Conservation (phyloP, 495 filamentous ascomycete species). For the Aspergillus haitiensis region DNA sequence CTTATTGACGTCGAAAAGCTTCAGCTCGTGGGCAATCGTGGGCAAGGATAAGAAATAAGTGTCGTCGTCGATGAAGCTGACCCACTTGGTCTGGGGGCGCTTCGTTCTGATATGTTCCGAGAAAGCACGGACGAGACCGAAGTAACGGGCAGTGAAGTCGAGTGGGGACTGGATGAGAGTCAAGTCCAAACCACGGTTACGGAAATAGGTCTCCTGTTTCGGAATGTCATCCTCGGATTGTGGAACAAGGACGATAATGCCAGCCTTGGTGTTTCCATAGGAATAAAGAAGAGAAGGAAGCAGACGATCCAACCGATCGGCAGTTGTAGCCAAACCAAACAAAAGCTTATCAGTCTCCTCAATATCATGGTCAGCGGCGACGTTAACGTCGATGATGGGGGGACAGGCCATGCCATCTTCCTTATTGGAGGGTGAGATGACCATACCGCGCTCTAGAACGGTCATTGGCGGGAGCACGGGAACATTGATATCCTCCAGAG, state of each 20-base stretch:
- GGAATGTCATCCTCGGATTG: constrained; percentile 47
- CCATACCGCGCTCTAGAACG: constrained; percentile 49
- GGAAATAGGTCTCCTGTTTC: constrained; percentile 50
- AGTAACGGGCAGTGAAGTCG: constrained; percentile 63
- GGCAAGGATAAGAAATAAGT: constrained; percentile 69
- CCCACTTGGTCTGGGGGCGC: constrained; percentile 59
- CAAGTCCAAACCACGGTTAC: constrained; percentile 52
- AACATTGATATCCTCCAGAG: constrained; percentile 42
- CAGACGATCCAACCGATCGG: constrained; percentile 49
- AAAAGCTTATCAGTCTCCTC: constrained; percentile 53
- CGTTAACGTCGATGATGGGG: constrained; percentile 47
- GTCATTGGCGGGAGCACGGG: constrained; percentile 49
- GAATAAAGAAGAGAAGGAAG: constrained; percentile 51
- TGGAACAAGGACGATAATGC: constrained; percentile 50
- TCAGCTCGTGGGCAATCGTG: constrained; percentile 52
- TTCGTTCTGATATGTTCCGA: constrained; percentile 48
- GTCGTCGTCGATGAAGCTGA: constrained; percentile 69
- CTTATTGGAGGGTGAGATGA: constrained; percentile 42
- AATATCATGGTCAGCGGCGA: constrained; percentile 42
- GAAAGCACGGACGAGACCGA: constrained; percentile 60
- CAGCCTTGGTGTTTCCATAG: constrained; percentile 51
- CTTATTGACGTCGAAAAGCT: constrained; percentile 52
- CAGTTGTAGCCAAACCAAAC: constrained; percentile 53
- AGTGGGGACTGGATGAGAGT: constrained; percentile 55
- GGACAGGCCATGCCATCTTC: constrained; percentile 45